Percentiles rank a stretch among this genome's conserved stretches.
Conservation (phyloP, 345 rosid species). For the Populus pruinosa region DNA sequence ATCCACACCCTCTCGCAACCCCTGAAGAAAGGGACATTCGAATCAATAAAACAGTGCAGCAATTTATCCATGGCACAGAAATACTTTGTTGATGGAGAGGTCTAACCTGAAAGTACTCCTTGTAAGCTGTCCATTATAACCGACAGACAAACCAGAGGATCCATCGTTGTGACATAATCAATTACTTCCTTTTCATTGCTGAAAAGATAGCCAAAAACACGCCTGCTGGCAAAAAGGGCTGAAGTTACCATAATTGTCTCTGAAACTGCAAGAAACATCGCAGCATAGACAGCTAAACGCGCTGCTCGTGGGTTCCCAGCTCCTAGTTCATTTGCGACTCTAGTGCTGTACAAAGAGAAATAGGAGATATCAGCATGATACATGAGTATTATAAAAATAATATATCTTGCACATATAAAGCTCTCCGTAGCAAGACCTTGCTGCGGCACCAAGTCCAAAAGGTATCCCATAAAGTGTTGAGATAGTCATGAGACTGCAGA, state of each 20-base stretch:
- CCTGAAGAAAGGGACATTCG: neutral
- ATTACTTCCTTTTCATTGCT: slow-evolving; percentile 26
- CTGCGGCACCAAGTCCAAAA: slow-evolving; percentile 25
- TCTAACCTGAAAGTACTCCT: slow-evolving; percentile 24
- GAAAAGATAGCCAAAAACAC: slow-evolving; percentile 20
- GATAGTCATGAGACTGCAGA: slow-evolving; percentile 22
- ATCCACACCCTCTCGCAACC: slow-evolving; percentile 24
- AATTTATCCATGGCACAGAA: neutral
- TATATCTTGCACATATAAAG: neutral
- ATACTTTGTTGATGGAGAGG: neutral
- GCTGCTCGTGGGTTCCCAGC: slow-evolving; percentile 26
- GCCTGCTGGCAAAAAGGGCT: slow-evolving; percentile 13
- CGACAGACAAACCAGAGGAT: slow-evolving; percentile 25
- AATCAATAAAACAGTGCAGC: neutral
- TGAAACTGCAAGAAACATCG: slow-evolving; percentile 16
- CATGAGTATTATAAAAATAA: neutral
- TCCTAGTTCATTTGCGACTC: slow-evolving; percentile 29
- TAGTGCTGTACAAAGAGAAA: slow-evolving; percentile 11
- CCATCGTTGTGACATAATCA: slow-evolving; percentile 19
- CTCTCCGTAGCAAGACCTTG: slow-evolving; percentile 6
- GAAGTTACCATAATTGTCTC: slow-evolving; percentile 8
- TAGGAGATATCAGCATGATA: neutral
- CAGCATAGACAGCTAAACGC: slow-evolving; percentile 12
- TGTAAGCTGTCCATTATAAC: slow-evolving; percentile 24
- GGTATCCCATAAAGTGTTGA: slow-evolving; percentile 22